phyloP scores from a whole-genome alignment of 208 protist species.

The Wallacemonas sp. region DNA sequence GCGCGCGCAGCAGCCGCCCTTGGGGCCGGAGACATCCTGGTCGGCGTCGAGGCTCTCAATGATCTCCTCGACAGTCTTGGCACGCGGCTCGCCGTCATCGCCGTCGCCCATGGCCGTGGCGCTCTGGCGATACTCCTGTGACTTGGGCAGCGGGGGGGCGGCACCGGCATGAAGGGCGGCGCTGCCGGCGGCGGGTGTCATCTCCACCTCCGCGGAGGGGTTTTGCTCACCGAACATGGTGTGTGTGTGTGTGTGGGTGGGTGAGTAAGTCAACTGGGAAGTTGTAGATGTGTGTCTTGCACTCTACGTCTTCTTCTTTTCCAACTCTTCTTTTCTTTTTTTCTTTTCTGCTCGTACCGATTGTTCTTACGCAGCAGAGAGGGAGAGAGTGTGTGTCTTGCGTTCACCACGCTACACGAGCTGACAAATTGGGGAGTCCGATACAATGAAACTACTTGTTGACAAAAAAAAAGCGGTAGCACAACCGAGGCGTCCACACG shows the following conservation, averaged over 20 bases:
- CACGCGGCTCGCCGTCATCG: constrained; percentile 12
- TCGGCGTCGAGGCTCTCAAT: constrained; percentile 54
- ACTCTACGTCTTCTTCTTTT: constrained; percentile 2
- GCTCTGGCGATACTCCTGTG: background rate
- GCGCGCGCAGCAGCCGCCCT: constrained; percentile 69
- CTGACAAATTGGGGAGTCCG: no score
- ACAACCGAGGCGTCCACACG: no score
- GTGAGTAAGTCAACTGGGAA: no score
- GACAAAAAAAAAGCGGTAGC: no score
- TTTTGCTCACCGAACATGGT: constrained; percentile 53
- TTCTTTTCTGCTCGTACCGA: background rate
- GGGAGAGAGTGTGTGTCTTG: no score
- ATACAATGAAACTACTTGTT: no score
- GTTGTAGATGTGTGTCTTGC: no score
- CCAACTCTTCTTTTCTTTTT: background rate
- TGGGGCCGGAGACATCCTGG: constrained; percentile 37
- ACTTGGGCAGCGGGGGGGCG: background rate
- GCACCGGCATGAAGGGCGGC: background rate
- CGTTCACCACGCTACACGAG: no score
- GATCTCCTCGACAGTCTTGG: constrained; percentile 64
- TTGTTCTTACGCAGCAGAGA: background rate
- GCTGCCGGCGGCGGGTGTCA: background rate
- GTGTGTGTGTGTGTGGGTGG: no score
- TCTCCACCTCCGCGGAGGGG: constrained; percentile 13
- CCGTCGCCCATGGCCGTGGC: constrained; percentile 5